Base-by-base conservation (phyloP, 257 asterid genomes). In the Capsicum rhomboideum region DNA sequence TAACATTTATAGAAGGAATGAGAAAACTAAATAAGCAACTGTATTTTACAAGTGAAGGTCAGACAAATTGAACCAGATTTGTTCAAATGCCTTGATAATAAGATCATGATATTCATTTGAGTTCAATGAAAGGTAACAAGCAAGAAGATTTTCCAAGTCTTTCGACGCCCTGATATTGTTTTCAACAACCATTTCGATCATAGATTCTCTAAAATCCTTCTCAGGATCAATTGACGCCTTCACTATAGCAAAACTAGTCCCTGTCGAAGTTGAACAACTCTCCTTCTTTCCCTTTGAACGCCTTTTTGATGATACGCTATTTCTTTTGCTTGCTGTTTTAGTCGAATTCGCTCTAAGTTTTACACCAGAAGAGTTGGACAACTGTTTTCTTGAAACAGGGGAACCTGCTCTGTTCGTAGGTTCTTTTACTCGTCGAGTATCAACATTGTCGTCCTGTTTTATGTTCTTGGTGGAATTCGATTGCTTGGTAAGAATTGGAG, bases 141-240 rank as follows among this genome's bases (percentile, higher is more conserved):
- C 97, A 80, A 96, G 97, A 83, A 96, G 96, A 2, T 96, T 92
- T 85, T 94, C 98, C 80, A 96, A 83, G 10, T 94, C 98, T 87
- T 89, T 93, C 0, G 98, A 90, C 20, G 87, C 89, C 83, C 85
- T 87, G 6, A 94, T 94, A 56, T 93, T 91, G 59, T 96, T 96
- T 88, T 96, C 98, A 69, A 90, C 91, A 2, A 96, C 90, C 99
- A 96, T 96, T 84, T 94, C 99, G 92, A 91, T 83, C 99, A 96
- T 96, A 0, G 99, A 96, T 0, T 96, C 99, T 80, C 90, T 88
- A 82, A 96, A 96, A 85, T 96, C 99, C 37, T 84, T 93, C 58
- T 94, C 92, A 0, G 99, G 99, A 82, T 96, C 99, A 37, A 91
- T 21, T 8, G 99, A 96, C 1, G 98, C 91, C 84, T 94, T 96